Conservation (phyloP, 2,329 filamentous ascomycete genomes). For the Myriangium duriaei region DNA sequence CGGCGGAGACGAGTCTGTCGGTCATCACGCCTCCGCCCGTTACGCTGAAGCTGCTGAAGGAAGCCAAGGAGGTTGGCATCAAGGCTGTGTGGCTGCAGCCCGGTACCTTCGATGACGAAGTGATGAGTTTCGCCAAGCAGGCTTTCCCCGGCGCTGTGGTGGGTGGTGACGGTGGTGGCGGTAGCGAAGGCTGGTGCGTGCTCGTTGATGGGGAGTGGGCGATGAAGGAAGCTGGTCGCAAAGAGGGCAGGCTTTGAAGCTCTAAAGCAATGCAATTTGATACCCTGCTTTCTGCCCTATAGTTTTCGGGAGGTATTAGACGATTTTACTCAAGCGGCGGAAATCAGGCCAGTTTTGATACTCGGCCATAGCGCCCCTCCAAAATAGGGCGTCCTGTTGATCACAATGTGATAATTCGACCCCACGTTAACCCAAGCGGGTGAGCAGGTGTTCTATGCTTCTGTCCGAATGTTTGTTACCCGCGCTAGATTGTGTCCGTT, state of each 20-base stretch:
- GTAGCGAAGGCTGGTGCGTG: constrained; percentile 73
- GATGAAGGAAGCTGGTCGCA: constrained; percentile 41
- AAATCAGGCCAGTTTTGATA: no score
- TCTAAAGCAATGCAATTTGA: no score
- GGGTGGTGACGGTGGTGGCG: constrained; percentile 54
- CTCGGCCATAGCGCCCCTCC: no score
- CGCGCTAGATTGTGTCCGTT: no score
- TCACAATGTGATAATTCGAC: no score
- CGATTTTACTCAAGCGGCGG: no score
- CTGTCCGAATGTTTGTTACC: no score
- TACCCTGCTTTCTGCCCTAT: no score
- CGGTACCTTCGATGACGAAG: constrained; percentile 68
- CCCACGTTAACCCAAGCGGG: no score
- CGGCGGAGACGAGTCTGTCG: constrained; percentile 61
- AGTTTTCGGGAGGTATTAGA: no score
- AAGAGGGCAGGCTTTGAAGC: constrained; percentile 20
- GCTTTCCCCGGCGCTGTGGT: constrained; percentile 56
- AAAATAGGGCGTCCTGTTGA: no score
- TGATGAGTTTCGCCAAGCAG: constrained; percentile 54
- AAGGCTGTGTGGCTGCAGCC: constrained; percentile 81
- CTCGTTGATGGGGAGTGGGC: constrained; percentile 68
- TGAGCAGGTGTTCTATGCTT: no score
- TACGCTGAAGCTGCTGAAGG: constrained; percentile 60
- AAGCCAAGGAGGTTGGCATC: constrained; percentile 63
- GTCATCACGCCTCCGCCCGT: constrained; percentile 77